phyloP scores from a whole-genome alignment of 768 basidiomycete species.

The Myochromella boudieri region DNA sequence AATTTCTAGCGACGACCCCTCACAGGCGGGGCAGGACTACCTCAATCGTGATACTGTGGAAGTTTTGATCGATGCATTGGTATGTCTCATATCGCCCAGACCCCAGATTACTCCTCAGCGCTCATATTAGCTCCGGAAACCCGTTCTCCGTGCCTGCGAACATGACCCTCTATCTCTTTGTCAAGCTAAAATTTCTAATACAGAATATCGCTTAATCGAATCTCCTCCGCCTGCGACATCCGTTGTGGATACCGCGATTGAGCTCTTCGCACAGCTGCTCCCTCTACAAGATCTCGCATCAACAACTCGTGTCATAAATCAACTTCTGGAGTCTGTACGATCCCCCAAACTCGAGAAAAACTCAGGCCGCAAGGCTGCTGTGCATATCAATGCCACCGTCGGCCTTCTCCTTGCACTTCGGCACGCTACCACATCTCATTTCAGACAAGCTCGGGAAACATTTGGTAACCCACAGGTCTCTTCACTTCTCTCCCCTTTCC shows the following conservation, averaged over 20 bases:
- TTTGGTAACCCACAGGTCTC: slow-evolving; percentile 69
- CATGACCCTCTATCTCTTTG: slow-evolving; percentile 81
- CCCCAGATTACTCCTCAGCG: slow-evolving; percentile 7
- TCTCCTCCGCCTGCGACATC: slow-evolving; percentile 78
- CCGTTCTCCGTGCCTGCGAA: slow-evolving; percentile 81
- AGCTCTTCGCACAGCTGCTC: slow-evolving; percentile 78
- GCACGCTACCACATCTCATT: slow-evolving; percentile 46
- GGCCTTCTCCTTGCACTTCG: slow-evolving; percentile 74
- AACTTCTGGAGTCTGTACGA: slow-evolving; percentile 62
- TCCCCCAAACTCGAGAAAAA: slow-evolving; percentile 87
- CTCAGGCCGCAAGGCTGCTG: slow-evolving; percentile 81
- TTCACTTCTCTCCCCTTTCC: slow-evolving; percentile 59
- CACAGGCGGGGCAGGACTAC: slow-evolving; percentile 41
- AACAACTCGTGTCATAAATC: slow-evolving; percentile 51
- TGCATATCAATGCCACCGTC: slow-evolving; percentile 75
- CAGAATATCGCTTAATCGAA: slow-evolving; percentile 49
- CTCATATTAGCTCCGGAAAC: slow-evolving; percentile 60
- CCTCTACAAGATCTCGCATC: slow-evolving; percentile 71
- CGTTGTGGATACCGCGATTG: slow-evolving; percentile 87
- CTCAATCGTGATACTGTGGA: slow-evolving; percentile 81
- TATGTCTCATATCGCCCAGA: slow-evolving; percentile 36
- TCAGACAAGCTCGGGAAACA: slow-evolving; percentile 61
- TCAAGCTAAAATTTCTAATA: slow-evolving; percentile 42
- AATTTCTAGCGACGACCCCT: slow-evolving; percentile 30
- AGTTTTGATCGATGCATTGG: slow-evolving; percentile 74